Conservation (phyloP, 305 asterid species). For the Plantago rigida region DNA sequence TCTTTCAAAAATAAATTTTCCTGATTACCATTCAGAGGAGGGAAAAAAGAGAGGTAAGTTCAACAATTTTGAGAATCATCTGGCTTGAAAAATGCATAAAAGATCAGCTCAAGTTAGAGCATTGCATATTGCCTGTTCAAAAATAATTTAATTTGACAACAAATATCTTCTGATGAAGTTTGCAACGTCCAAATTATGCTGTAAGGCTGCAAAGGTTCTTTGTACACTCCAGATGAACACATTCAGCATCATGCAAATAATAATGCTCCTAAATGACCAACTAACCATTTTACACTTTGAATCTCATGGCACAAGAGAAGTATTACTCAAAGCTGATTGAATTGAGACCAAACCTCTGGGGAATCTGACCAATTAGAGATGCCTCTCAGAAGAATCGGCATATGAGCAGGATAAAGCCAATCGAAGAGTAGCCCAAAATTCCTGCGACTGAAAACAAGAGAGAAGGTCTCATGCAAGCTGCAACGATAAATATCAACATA, state of each 20-base stretch:
- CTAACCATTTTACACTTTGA: neutral
- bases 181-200: neutral
- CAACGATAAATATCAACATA: conserved; percentile 14
- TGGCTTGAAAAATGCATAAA: neutral
- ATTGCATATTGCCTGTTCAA: neutral
- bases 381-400: conserved; percentile 77
- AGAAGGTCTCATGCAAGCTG: conserved; percentile 24
- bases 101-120: neutral
- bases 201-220: neutral
- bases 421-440: conserved; percentile 82
- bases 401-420: conserved; percentile 94
- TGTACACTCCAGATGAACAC: neutral
- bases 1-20: neutral
- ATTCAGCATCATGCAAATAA: neutral
- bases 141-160: too few relatives aligned
- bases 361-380: conserved; percentile 90
- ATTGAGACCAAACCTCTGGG: conserved; percentile 58
- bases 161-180: neutral
- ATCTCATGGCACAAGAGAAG: neutral
- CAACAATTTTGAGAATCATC: neutral
- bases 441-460: conserved; percentile 63
- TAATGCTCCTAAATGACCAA: neutral
- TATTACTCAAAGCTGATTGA: conserved; percentile 8
- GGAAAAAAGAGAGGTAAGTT: neutral
- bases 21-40: neutral